Conservation (phyloP, 1,139 yeast genomes). For the Taphrina flavorubra region DNA sequence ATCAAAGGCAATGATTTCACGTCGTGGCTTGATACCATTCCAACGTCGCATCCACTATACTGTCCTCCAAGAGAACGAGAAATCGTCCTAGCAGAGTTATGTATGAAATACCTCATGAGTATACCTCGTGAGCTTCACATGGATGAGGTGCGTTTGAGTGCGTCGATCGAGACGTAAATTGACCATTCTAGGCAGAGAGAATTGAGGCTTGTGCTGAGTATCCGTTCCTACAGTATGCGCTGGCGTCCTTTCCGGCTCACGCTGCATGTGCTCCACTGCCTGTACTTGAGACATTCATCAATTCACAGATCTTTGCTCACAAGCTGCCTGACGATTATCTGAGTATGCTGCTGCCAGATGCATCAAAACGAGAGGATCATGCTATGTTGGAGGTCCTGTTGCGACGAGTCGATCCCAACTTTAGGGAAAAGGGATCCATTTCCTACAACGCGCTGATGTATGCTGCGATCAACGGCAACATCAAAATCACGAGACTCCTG, state of each 20-base stretch:
- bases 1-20: background rate
- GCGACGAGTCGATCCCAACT: constrained; percentile 8
- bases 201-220: constrained; percentile 29
- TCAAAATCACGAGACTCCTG: constrained; percentile 2
- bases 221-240: constrained; percentile 16
- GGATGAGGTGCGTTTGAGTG: background rate
- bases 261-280: constrained; percentile 16
- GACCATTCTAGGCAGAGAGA: constrained; percentile 6
- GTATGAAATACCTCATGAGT: constrained; percentile 18
- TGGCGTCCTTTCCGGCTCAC: constrained; percentile 3
- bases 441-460: constrained; percentile 19
- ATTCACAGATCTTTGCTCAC: background rate
- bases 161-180: background rate
- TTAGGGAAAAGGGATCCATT: constrained; percentile 2
- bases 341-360: constrained; percentile 16
- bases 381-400: constrained; percentile 1
- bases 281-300: constrained; percentile 1
- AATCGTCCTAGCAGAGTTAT: constrained; percentile 16
- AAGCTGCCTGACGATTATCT: background rate
- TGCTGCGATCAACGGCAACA: constrained; percentile 18
- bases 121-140: background rate
- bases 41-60: constrained; percentile 8
- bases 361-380: constrained; percentile 13
- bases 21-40: constrained; percentile 1
- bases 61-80: constrained; percentile 18